Base-by-base conservation (phyloP, 371 early-diverging fungal species). In the Mucor saturninus region DNA sequence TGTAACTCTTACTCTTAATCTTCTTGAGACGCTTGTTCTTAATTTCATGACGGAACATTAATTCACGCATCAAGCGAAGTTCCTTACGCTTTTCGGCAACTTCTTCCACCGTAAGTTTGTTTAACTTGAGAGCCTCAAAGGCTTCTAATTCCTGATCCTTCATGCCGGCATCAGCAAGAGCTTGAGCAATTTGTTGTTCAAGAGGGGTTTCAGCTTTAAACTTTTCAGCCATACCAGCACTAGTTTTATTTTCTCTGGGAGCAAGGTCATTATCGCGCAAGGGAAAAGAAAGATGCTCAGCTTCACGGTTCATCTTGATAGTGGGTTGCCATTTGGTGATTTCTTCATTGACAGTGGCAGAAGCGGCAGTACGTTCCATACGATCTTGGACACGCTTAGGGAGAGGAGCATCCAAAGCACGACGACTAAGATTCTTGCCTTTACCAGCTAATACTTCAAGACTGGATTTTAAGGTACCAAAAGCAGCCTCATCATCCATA, bases 1-100 rank as follows among this genome's bases (percentile, higher is more conserved):
- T 89, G 71, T 93, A 98, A 10, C 93, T 80, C 77, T 97, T 97
- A 80, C 92, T 91, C 82, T 98, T 98, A 79, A 98, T 98, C 83
- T 98, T 98, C 56, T 95, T 91, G 38, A 93, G 80, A 58, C 95
- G 88, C 75, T 94, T 97, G 54, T 90, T 89, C 67, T 96, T 96
- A 45, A 87, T 83, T 72, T 98, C 97, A 54, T 93, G 86, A 46
- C 93, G 91, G 83, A 96, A 97, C 90, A 96, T 86, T 50, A 98
- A 77, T 55, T 95, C 92, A 31, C 98, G 92, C 93, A 96, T 92
- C 81, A 89, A 83, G 14, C 90, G 89, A 53, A 97, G 81, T 54
- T 98, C 95, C 1, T 83, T 77, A 10, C 90, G 87, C 14, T 94
- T 87, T 29, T 72, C 81, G 32, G 83, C 83, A 2, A 94, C 87